These are phyloP conservation scores for Hortaea werneckii DNA, from an alignment of 2,329 filamentous ascomycete species.

Conservation along the genomic window DNA sequence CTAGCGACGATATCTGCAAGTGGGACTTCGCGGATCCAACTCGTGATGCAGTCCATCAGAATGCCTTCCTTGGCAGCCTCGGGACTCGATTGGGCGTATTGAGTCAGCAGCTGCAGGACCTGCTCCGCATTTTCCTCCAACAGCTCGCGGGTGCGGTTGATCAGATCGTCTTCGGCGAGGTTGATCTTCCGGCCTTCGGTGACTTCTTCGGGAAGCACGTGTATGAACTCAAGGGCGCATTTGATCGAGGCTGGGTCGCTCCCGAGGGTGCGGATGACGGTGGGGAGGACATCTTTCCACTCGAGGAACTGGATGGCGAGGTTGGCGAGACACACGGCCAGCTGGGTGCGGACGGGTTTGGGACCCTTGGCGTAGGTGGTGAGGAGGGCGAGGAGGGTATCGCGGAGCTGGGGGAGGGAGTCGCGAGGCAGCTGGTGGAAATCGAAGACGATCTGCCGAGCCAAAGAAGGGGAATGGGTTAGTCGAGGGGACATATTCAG, in stretches of 20 bases:
- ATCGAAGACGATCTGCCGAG: constrained; percentile 80
- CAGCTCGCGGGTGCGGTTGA: constrained; percentile 73
- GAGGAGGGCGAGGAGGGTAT: constrained; percentile 72
- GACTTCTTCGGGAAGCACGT: constrained; percentile 95
- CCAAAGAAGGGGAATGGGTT: neutral
- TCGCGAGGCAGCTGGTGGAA: constrained; percentile 73
- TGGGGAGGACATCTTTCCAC: constrained; percentile 86
- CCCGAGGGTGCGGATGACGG: constrained; percentile 69
- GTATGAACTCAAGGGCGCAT: constrained; percentile 89
- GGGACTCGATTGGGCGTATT: constrained; percentile 88
- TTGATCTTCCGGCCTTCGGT: constrained; percentile 99
- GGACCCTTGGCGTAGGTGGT: constrained; percentile 73
- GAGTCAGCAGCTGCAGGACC: constrained; percentile 76
- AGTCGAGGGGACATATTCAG: too few species aligned
- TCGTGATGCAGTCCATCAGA: constrained; percentile 88
- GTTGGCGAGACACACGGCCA: constrained; percentile 89
- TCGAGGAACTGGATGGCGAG: constrained; percentile 91
- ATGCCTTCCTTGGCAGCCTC: constrained; percentile 78
- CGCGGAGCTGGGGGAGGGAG: constrained; percentile 66
- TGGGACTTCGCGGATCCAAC: constrained; percentile 90
- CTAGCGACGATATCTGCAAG: constrained; percentile 75
- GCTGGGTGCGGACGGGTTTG: constrained; percentile 67
- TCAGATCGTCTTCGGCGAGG: constrained; percentile 94
- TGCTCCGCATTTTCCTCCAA: constrained; percentile 82
- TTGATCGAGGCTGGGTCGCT: constrained; percentile 68